Evolutionary conservation across 2,329 filamentous ascomycete species (phyloP), one percentile per base, ranked within the genome.

Genomic region (Verticillium isaacii): DNA sequence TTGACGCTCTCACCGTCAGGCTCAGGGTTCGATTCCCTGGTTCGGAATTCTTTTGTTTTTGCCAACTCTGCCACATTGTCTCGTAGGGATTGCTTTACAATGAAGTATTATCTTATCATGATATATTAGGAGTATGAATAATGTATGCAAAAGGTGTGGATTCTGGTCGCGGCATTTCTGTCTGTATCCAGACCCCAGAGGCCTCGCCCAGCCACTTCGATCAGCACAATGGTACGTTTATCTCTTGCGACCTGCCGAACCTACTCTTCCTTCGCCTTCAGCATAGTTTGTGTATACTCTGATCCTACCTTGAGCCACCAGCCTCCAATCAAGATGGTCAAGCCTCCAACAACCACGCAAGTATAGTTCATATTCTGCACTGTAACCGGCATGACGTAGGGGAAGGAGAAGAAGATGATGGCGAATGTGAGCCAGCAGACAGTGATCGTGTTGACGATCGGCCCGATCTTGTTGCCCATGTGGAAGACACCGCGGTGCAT

Each of bases 341-440:
- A 59, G 0, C 70, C 78, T 1, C 77, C 78, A 5, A 81, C 75
- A 14, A 78, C 77, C 0, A 79, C 77, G 57, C 79, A 81, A 1
- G 79, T 81, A 64, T 81, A 81, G 62, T 80, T 81, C 79, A 82
- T 81, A 61, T 79, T 81, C 32, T 64, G 62, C 1, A 66, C 67
- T 36, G 66, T 68, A 9, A 78, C 76, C 0, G 77, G 77, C 68
- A 71, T 73, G 50, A 71, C 67, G 59, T 77, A 79, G 0, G 78
- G 78, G 66, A 80, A 79, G 1, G 74, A 77, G 68, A 78, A 79
- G 67, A 80, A 78, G 1, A 79, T 69, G 32, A 79, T 75, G 5
- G 76, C 76, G 57, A 80, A 78, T 0, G 68, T 61, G 8, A 78
- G 68, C 75, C 75, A 78, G 55, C 68, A 63, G 7, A 77, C 68